A percentile compares a stretch with the other conserved stretches of the same genome.
Evolutionary conservation across 306 rosid genomes (phyloP).

Genomic region (Lathyrus tuberosus): DNA sequence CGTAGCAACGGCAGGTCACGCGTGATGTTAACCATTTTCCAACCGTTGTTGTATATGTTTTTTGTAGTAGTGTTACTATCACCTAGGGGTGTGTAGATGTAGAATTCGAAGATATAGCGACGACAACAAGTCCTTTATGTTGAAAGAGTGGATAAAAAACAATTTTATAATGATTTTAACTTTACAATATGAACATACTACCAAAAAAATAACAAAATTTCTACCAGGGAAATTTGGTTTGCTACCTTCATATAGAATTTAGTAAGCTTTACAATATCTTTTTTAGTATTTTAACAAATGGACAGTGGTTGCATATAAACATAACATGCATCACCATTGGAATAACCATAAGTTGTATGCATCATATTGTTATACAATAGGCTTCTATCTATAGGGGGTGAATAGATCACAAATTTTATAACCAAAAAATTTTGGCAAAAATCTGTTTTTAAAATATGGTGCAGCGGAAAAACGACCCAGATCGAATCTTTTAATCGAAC

Average conservation of each 20-base stretch:
- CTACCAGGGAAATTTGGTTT: slow-evolving; percentile 11
- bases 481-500: no score
- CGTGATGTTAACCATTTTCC: no score
- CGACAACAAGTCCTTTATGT: slow-evolving; percentile 80
- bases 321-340: slow-evolving; percentile 79
- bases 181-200: slow-evolving; percentile 4
- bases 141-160: slow-evolving; percentile 37
- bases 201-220: slow-evolving; percentile 32
- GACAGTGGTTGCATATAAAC: slow-evolving; percentile 97
- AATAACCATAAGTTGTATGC: no score
- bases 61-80: no score
- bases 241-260: slow-evolving; percentile 78
- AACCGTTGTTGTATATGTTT: no score
- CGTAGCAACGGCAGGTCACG: no score
- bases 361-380: no score
- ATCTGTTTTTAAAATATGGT: no score
- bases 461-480: no score
- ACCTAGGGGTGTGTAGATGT: slow-evolving; percentile 88
- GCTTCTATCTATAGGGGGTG: no score
- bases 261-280: slow-evolving; percentile 72
- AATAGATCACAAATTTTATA: no score
- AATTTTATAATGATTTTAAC: slow-evolving; percentile 28
- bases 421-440: no score
- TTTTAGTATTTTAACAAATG: slow-evolving; percentile 83
- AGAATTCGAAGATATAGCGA: slow-evolving; percentile 92